Evolutionary conservation across 225 moss, liverwort and hornwort genomes (phyloP), one percentile per base, ranked within the genome.

Genomic region (Neckera pumila): DNA sequence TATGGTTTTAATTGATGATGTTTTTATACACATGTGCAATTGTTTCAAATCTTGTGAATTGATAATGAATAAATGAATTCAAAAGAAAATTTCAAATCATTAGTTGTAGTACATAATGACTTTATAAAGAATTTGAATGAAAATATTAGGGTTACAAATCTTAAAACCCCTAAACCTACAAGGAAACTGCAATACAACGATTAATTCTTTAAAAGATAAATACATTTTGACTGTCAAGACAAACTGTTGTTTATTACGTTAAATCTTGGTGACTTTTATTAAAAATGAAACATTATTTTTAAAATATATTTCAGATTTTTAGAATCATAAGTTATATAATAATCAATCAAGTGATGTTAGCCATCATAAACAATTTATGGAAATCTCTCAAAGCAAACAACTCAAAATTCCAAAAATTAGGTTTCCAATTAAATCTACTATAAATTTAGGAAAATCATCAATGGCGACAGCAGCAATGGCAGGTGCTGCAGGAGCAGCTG

Each of bases 381-480:
- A 90, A 92, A 81, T 12, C 4, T 30, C 71, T 16, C 81, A 84
- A 84, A 77, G 20, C 36, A 90, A 72, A 78, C 63, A 89, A 57
- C 17, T 81, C 8, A 84, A 58, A 89, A 69, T 92, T 42, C 28
- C 77, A 62, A 89, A 63, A 77, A 59, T 89, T 84, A 81, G n/a
- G 36, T 87, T 90, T 65, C 77, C 81, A 27, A 82, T 85, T 21
- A 87, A 85, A 51, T 42, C 81, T 30, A 21, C 81, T 25, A 84
- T 89, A n/a, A 85, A 66, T 61, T 85, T 91, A 87, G 85, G 85
- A 85, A 93, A 83, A 73, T 82, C 87, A 49, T 85, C 93, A 63
- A 98, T 98, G 96, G 95, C 98, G 13, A 94, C 95, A 61, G 93
- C 95, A 79, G 96, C 97, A 79, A 91, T 96, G 94, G 98, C 98